Conservation (phyloP, 179 eudicot species). For the Drosera spatulata region DNA sequence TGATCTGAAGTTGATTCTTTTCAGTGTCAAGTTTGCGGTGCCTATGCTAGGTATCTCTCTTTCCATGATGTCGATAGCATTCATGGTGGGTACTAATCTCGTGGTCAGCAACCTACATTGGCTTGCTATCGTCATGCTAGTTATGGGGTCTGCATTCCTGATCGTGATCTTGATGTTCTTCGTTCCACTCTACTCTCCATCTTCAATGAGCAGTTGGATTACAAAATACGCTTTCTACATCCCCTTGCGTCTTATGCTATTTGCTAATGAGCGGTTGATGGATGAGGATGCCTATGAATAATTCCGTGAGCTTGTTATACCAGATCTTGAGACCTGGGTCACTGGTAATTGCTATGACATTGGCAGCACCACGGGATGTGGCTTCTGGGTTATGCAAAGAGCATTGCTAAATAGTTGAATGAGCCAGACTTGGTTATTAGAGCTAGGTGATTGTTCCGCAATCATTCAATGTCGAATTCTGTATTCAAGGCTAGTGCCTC, state of each 20-base stretch:
- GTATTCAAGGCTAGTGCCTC: too few relatives aligned
- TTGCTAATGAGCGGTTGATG: conserved; percentile 8
- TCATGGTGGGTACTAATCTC: conserved; percentile 22
- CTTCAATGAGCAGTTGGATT: conserved; percentile 2
- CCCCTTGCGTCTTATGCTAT: conserved; percentile 16
- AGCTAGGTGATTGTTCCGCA: too few relatives aligned
- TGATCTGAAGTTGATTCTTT: conserved; percentile 14
- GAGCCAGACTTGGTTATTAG: too few relatives aligned
- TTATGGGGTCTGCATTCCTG: conserved; percentile 18
- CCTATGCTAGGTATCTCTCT: conserved; percentile 25
- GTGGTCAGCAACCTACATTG: conserved; percentile 11
- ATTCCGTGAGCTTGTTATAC: too few relatives aligned
- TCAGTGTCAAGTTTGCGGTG: conserved; percentile 15
- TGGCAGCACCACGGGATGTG: too few relatives aligned
- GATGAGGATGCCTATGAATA: neutral
- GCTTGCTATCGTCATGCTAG: conserved; percentile 12
- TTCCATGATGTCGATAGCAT: conserved; percentile 21
- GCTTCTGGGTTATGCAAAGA: too few relatives aligned
- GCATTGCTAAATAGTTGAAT: too few relatives aligned
- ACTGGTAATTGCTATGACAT: too few relatives aligned
- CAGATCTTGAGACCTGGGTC: too few relatives aligned
- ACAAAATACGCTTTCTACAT: conserved; percentile 10
- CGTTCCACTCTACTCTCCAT: conserved; percentile 18
- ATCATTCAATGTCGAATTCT: too few relatives aligned
- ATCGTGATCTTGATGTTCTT: conserved; percentile 11